Evolutionary conservation across 2,329 filamentous ascomycete species (phyloP).

Genomic region (Sporothrix variecibatus): DNA sequence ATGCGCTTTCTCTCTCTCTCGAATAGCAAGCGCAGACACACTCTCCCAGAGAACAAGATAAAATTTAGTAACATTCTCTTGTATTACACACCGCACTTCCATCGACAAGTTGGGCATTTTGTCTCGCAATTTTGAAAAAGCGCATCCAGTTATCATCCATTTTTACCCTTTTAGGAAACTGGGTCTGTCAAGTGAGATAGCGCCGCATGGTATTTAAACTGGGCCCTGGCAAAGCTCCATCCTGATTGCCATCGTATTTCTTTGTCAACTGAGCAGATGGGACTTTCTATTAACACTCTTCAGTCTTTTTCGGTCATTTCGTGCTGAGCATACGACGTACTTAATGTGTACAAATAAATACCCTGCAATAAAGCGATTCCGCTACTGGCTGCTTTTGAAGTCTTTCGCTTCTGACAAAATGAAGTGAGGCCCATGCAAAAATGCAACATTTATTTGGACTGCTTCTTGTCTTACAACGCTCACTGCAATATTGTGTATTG

Average conservation of each 20-base stretch:
- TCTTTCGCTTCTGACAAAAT: background rate
- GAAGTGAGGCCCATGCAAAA: background rate
- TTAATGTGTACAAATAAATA: too few species aligned
- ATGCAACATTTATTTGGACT: background rate
- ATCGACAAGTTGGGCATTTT: background rate
- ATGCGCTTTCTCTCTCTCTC: too few species aligned
- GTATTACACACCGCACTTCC: background rate
- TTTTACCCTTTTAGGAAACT: conserved; percentile 1
- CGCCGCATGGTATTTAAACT: background rate
- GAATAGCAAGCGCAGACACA: too few species aligned
- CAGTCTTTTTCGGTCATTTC: background rate
- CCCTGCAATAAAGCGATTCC: background rate
- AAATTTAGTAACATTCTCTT: background rate
- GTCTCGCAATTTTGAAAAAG: background rate
- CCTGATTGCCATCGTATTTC: background rate
- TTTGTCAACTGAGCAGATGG: background rate
- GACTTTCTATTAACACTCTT: background rate
- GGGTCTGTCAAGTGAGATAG: conserved; percentile 2
- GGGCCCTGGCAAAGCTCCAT: background rate
- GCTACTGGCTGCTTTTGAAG: background rate
- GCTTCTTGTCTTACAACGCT: background rate
- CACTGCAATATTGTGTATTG: background rate
- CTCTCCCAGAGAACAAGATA: background rate
- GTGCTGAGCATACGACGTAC: too few species aligned
- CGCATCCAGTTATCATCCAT: background rate